Base-by-base conservation (phyloP, 176 grass and related monocot species). In the Aegilops umbellulata region DNA sequence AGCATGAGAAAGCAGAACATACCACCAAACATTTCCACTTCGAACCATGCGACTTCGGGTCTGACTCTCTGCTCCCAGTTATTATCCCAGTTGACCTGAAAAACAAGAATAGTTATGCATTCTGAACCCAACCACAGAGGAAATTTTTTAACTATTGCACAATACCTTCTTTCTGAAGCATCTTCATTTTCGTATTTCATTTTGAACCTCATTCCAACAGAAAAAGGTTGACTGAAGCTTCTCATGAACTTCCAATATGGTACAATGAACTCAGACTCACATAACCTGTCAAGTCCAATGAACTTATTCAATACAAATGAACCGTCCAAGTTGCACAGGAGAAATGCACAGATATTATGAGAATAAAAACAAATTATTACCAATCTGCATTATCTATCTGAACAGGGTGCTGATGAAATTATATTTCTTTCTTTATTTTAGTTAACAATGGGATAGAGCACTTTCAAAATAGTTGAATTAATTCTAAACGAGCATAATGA, bases 1-100 rank as follows among this genome's bases (percentile, higher is more conserved):
- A 66, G 58, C 35, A 85, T 17, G 7, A 78, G 47, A 62, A 47
- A 47, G 44, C 44, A 80, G 20, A 64, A 41, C 80, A 46, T 90
- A 98, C 96, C 90, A 90, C 79, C 46, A 98, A 84, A 83, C 90
- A 94, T 94, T 89, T 94, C 96, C 96, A 98, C 85, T 95, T 98
- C 38, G 96, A 98, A 88, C 92, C 92, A 86, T 89, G 87, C 90
- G 90, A 95, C 72, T 94, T 65, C 66, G 84, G 92, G 19, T 92
- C 96, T 44, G 85, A 35, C 29, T 95, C 93, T 38, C 87, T 78
- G 65, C 82, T 95, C 79, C 93, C 96, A 86, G 87, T 88, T 78
- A 98, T 92, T 67, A 95, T 64, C 74, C 93, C 96, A 53, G 84
- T 91, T 65, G 69, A 89, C 86, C 96, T 98, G 82, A 86, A 44